Conservation (phyloP, 1,284 basidiomycete species). For the Athelia psychrophila region DNA sequence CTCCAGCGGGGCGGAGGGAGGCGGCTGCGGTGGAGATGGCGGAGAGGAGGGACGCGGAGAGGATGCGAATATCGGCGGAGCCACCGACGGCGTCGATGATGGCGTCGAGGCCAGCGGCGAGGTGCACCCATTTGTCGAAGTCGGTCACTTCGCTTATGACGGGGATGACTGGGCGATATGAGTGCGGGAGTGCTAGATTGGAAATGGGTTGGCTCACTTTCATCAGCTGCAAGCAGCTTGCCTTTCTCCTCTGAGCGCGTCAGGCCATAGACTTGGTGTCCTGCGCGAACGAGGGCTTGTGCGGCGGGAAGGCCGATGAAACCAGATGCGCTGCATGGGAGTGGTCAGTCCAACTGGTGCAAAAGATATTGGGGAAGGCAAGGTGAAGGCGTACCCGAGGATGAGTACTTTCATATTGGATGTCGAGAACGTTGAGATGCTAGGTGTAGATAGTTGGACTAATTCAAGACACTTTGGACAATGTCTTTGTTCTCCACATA, state of each 20-base stretch:
- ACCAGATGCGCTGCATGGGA: slow-evolving; percentile 41
- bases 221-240: slow-evolving; percentile 38
- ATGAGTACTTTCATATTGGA: too few species aligned
- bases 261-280: slow-evolving; percentile 50
- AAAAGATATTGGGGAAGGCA: too few species aligned
- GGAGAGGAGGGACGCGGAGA: slow-evolving; percentile 28
- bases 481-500: too few species aligned
- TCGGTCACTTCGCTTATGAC: slow-evolving; percentile 36
- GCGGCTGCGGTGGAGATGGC: slow-evolving; percentile 28
- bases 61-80: slow-evolving; percentile 11
- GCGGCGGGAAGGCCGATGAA: slow-evolving; percentile 47
- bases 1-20: slow-evolving; percentile 26
- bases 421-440: too few species aligned
- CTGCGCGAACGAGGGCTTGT: slow-evolving; percentile 46
- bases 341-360: too few species aligned
- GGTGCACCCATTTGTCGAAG: slow-evolving; percentile 34
- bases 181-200: not conserved
- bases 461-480: too few species aligned
- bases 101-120: slow-evolving; percentile 41
- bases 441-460: too few species aligned
- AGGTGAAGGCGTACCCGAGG: too few species aligned
- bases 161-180: slow-evolving; percentile 37
- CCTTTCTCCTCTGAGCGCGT: slow-evolving; percentile 40
- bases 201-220: slow-evolving; percentile 32
- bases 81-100: slow-evolving; percentile 49